Conservation (phyloP, 176 grass and related monocot species). For the Triticum monococcum region DNA sequence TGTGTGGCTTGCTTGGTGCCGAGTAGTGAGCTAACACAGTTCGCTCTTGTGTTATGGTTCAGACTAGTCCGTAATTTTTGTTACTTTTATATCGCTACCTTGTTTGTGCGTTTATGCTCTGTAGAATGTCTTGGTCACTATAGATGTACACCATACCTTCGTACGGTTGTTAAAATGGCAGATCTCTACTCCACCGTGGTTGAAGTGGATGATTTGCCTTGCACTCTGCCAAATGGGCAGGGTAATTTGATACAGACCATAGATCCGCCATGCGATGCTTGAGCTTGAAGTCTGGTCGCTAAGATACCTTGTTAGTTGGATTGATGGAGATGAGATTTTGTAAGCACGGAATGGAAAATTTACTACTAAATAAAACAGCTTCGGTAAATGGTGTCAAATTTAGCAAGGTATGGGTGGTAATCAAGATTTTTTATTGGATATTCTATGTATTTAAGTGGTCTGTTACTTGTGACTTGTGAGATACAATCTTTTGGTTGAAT, state of each 20-base stretch:
- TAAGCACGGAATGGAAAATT: background rate
- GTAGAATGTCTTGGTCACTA: background rate
- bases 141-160: background rate
- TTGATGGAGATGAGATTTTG: background rate
- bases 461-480: background rate
- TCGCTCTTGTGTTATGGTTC: background rate
- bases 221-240: background rate
- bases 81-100: background rate
- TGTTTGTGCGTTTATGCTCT: background rate
- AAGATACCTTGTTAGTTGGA: background rate
- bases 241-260: background rate
- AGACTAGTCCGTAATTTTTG: background rate
- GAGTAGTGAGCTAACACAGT: background rate
- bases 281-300: background rate
- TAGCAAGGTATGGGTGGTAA: background rate
- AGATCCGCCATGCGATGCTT: background rate
- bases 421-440: background rate
- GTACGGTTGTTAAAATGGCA: background rate
- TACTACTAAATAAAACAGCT: background rate
- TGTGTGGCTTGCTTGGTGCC: background rate
- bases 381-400: background rate
- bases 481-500: background rate
- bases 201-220: background rate
- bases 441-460: background rate
- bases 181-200: conserved; percentile 9